Base-by-base conservation (phyloP, 2,329 filamentous ascomycete genomes). In the Fusarium circinatum region DNA sequence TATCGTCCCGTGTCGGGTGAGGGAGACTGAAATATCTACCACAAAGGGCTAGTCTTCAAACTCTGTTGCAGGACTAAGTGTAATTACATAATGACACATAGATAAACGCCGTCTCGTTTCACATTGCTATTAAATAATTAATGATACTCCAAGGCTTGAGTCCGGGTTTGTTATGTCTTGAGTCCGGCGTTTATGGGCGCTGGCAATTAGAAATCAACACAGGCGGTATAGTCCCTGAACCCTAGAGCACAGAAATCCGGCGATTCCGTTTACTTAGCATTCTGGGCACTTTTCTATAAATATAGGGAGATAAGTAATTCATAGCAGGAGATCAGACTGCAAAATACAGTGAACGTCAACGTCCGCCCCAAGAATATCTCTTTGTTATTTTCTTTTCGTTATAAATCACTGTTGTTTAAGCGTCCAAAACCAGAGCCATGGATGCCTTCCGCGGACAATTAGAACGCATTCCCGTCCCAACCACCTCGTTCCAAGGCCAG, bases 291-390 rank as follows among this genome's bases (percentile, higher is more conserved):
- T 9, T 17, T 17, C 10, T 8, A 17, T 17, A 24, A 42, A 24
- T 24, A 7, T 24, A 12, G 12, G 1, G 20, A 42, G 22, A 17
- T 2, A 11, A 17, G 22, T 42, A 17, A 17, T 42, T 17, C 14
- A 24, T 44, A 17, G n/a, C 14, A 11, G 10, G n/a, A 44, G 1
- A 24, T 17, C 10, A 17, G 17, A 24, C 1, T 11, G 41, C 20
- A 3, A 17, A 44, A 17, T 17, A 24, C 4, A 24, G 38, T 8
- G 13, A 14, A 22, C 8, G 14, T 34, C 2, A 34, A 34, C 32
- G 6, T 1, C 32, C 20, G 20, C 38, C 20, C 4, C 9, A 4
- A 22, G 1, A 8, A 1, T 14, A 22, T 4, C 12, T 22, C 20
- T 9, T n/a, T n/a, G n/a, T n/a, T n/a, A n/a, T n/a, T n/a, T n/a